Evolutionary conservation across 768 basidiomycete genomes (phyloP), one percentile per base, ranked within the genome.

Genomic region (Vishniacozyma victoriae): DNA sequence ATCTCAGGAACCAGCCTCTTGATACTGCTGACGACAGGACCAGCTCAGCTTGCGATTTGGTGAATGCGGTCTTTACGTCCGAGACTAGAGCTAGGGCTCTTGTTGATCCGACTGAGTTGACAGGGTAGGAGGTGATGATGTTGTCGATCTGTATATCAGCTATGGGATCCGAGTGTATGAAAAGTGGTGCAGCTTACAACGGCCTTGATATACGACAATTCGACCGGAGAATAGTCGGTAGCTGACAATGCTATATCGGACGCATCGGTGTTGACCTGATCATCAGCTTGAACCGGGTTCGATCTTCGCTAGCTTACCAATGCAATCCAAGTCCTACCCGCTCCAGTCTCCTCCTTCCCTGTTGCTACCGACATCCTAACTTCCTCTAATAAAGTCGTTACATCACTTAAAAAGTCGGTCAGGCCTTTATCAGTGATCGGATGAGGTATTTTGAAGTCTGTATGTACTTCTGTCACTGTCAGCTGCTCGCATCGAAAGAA

Each of bases 91-190:
- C 19, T 3, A 65, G 41, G 1, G 70, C 70, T 25, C 52, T 50
- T 19, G 50, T 57, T 4, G 55, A 54, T 1, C 60, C 57, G 24
- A 71, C 48, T 4, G 70, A 71, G 44, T 69, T 67, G 14, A 55
- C 67, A 15, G 70, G 70, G 38, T 69, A 71, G 0, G 67, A 69
- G 2, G 44, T 50, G 27, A 71, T 58, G 35, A 71, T 64, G 23
- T 43, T 57, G 19, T 59, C 41, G 13, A 67, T 49, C 64, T 66
- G 39, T 24, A 6, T 26, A 41, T 46, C 42, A 37, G 20, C 3
- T 19, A 14, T 4, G 16, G 40, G 33, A 14, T 48, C 38, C 36
- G 24, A n/a, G 15, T 15, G n/a, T 23, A 3, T 14, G 19, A 39
- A 13, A 13, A 6, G 23, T 7, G 14, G 18, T 15, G 37, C 37